Evolutionary conservation across 371 early-diverging fungal genomes (phyloP).

Genomic region (Mortierella sp.): DNA sequence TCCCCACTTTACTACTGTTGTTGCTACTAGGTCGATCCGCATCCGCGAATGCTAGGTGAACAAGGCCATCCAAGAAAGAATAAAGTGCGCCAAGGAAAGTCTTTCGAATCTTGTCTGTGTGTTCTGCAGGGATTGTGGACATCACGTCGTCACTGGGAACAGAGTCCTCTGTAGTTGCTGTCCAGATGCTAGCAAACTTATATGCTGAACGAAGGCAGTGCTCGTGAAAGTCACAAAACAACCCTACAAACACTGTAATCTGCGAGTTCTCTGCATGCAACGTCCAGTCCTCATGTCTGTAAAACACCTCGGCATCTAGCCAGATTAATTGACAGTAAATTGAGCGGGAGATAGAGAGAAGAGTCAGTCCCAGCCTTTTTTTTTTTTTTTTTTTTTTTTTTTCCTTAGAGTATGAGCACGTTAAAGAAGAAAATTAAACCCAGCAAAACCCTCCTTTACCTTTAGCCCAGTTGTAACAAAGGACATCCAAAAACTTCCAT

Average conservation of each 20-base stretch:
- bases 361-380: too few relatives aligned
- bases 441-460: slow-evolving; percentile 37
- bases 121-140: slow-evolving; percentile 41
- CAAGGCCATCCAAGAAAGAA: slow-evolving; percentile 77
- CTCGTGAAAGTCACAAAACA: slow-evolving; percentile 79
- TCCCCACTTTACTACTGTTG: slow-evolving; percentile 57
- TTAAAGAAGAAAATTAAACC: slow-evolving; percentile 20
- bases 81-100: slow-evolving; percentile 73
- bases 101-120: slow-evolving; percentile 66
- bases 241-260: slow-evolving; percentile 68
- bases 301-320: slow-evolving; percentile 82
- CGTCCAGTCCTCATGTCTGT: slow-evolving; percentile 88
- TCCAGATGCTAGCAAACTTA: slow-evolving; percentile 65
- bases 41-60: slow-evolving; percentile 70
- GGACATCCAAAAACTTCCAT: slow-evolving; percentile 64
- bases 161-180: slow-evolving; percentile 57
- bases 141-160: slow-evolving; percentile 24
- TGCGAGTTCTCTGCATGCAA: slow-evolving; percentile 78
- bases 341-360: slow-evolving; percentile 48
- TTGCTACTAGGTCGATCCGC: slow-evolving; percentile 43
- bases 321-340: slow-evolving; percentile 4
- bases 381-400: slow-evolving; percentile 15
- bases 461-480: slow-evolving; percentile 68
- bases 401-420: slow-evolving; percentile 44
- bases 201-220: slow-evolving; percentile 73